Conservation (phyloP, 2,329 filamentous ascomycete species). For the Sporothrix sp. region DNA sequence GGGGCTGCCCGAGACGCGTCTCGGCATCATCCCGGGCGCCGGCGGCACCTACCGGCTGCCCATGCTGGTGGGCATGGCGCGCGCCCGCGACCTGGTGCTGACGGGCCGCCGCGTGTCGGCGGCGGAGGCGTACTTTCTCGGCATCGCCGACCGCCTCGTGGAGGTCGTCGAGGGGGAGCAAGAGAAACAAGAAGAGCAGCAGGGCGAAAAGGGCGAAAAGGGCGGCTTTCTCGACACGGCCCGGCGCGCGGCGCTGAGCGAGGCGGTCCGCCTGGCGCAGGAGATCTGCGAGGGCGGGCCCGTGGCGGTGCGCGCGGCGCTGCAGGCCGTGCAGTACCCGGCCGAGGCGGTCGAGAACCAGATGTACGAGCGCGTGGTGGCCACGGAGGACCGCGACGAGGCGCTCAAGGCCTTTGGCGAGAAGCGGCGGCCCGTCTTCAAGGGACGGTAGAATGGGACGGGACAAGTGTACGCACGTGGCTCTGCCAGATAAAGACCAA, state of each 20-base stretch:
- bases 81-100: conserved; percentile 82
- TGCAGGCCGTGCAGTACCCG: conserved; percentile 67
- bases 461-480: too few species aligned
- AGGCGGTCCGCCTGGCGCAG: conserved; percentile 66
- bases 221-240: conserved; percentile 45
- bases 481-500: too few species aligned
- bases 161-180: conserved; percentile 44
- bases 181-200: too few species aligned
- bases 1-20: conserved; percentile 79
- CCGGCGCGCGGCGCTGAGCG: conserved; percentile 58
- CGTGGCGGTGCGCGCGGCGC: conserved; percentile 66
- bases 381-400: conserved; percentile 79
- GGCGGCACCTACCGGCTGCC: conserved; percentile 87
- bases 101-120: conserved; percentile 79
- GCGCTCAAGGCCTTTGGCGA: conserved; percentile 73
- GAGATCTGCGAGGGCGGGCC: conserved; percentile 80
- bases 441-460: conserved; percentile 43
- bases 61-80: conserved; percentile 63
- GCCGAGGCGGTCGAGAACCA: conserved; percentile 71
- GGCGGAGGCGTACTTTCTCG: conserved; percentile 82
- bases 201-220: conserved; percentile 24
- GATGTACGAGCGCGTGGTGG: conserved; percentile 76
- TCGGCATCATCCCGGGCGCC: conserved; percentile 90
- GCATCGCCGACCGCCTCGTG: conserved; percentile 81
- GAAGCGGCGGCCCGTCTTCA: conserved; percentile 51